A percentile compares a stretch with the other conserved stretches of the same genome.
Conservation (phyloP, 2,329 filamentous ascomycete genomes). For the Teratosphaeriaceae sp. region DNA sequence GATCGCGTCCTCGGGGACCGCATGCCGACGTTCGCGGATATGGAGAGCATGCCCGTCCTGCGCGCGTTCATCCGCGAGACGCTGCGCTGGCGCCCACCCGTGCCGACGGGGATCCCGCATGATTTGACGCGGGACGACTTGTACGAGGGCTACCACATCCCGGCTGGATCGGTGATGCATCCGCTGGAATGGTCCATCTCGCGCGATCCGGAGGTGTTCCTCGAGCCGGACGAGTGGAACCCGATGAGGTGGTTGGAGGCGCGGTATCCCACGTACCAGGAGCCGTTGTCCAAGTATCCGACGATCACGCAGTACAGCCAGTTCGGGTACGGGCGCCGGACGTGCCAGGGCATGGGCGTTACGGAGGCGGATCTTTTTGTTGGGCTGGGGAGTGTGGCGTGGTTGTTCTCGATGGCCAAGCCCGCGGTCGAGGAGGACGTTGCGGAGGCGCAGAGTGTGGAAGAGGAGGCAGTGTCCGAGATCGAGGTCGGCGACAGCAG, state of each 20-base stretch:
- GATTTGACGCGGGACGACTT: constrained; percentile 28
- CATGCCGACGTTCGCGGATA: constrained; percentile 39
- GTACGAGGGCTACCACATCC: constrained; percentile 29
- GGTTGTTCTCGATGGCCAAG: constrained; percentile 37
- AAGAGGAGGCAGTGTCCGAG: not conserved
- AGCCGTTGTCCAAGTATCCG: constrained; percentile 19
- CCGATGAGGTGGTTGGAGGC: constrained; percentile 44
- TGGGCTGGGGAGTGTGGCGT: constrained; percentile 38
- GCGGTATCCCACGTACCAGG: constrained; percentile 21
- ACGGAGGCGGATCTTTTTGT: constrained; percentile 27
- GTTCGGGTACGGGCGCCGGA: constrained; percentile 24
- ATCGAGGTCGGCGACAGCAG: too few species aligned
- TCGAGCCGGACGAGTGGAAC: constrained; percentile 36
- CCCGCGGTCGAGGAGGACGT: constrained; percentile 5
- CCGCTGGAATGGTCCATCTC: constrained; percentile 43
- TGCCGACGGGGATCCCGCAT: constrained; percentile 29
- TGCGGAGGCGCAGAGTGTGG: not conserved
- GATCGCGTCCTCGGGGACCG: constrained; percentile 37
- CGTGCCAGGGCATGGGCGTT: constrained; percentile 21
- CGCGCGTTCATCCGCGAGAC: constrained; percentile 29
- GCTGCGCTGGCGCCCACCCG: constrained; percentile 27
- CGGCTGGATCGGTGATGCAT: constrained; percentile 40
- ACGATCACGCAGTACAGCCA: constrained; percentile 20
- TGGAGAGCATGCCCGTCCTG: constrained; percentile 21
- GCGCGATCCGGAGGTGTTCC: constrained; percentile 38